phyloP scores from a whole-genome alignment of 129 eudicot species.

The Arctium minus region DNA sequence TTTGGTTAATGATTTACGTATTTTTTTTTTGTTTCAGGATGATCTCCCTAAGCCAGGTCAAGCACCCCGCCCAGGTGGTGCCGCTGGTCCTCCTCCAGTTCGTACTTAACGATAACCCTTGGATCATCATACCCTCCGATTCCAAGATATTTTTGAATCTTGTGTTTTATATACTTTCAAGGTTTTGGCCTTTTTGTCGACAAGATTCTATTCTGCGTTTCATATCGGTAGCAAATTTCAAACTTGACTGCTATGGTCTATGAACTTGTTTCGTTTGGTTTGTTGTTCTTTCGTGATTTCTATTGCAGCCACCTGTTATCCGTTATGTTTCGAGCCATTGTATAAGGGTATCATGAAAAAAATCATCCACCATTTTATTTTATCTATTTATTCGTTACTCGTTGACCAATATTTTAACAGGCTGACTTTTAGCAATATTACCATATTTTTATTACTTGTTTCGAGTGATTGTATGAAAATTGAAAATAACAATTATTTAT shows the following conservation, averaged over 20 bases:
- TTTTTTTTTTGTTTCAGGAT: constrained; percentile 38
- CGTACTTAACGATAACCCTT: constrained; percentile 28
- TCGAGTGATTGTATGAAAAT: no score
- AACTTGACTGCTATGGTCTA: not conserved
- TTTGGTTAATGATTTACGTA: not conserved
- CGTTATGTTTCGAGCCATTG: not conserved
- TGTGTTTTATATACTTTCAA: constrained; percentile 1
- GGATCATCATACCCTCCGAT: not conserved
- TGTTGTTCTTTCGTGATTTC: not conserved
- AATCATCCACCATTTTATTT: not conserved
- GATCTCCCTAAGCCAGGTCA: constrained; percentile 65
- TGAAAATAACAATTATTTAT: no score
- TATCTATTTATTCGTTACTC: no score
- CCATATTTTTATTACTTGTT: no score
- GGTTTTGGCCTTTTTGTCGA: not conserved
- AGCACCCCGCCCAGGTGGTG: constrained; percentile 56
- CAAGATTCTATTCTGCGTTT: constrained; percentile 11
- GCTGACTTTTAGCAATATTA: no score
- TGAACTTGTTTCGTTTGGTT: not conserved
- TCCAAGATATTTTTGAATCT: not conserved
- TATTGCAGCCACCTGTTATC: not conserved
- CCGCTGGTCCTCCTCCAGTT: constrained; percentile 43
- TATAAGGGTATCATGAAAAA: not conserved
- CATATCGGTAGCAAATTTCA: not conserved
- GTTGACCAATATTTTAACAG: no score